Evolutionary conservation across 805 yeast genomes (phyloP).

Genomic region (Saccharomycopsis schoenii): DNA sequence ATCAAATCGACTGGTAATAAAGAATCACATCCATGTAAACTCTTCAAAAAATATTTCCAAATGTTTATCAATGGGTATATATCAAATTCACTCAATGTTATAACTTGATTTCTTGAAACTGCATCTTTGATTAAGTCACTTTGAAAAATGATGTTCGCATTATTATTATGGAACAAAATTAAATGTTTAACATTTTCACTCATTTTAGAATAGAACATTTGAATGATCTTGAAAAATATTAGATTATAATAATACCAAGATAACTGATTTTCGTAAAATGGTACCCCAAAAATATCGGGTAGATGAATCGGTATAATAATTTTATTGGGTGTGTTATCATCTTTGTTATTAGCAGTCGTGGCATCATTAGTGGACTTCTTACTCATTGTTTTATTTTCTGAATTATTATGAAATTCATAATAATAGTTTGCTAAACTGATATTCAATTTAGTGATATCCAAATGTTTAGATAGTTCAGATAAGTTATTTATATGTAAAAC

Average conservation of each 20-base stretch:
- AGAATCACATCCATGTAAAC: conserved; percentile 17
- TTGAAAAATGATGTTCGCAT: conserved; percentile 3
- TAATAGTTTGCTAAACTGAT: conserved; percentile 68
- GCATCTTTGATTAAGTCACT: conserved; percentile 24
- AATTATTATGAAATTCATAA: conserved; percentile 47
- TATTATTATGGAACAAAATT: conserved; percentile 13
- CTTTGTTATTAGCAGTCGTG: conserved; percentile 32
- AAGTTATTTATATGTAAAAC: conserved; percentile 39
- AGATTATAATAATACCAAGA: conserved; percentile 20
- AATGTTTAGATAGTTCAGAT: conserved; percentile 43
- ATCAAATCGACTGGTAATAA: conserved; percentile 3
- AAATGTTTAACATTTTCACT: conserved; percentile 1
- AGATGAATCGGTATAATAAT: conserved; percentile 35
- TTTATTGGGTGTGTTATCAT: conserved; percentile 20
- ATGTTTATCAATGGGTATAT: conserved; percentile 39
- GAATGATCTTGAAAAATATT: conserved; percentile 15
- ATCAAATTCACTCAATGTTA: conserved; percentile 49
- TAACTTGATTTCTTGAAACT: conserved; percentile 38
- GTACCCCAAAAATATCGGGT: conserved; percentile 25
- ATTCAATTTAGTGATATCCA: conserved; percentile 70
- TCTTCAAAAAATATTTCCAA: conserved; percentile 36
- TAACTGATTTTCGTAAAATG: conserved; percentile 19
- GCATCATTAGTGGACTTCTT: conserved; percentile 46
- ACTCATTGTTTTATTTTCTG: conserved; percentile 41
- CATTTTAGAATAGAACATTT: conserved; percentile 3